A percentile compares a stretch with the other conserved stretches of the same genome.
phyloP scores from a whole-genome alignment of 1,284 basidiomycete genomes.

The Lentinula novae-zelandiae region DNA sequence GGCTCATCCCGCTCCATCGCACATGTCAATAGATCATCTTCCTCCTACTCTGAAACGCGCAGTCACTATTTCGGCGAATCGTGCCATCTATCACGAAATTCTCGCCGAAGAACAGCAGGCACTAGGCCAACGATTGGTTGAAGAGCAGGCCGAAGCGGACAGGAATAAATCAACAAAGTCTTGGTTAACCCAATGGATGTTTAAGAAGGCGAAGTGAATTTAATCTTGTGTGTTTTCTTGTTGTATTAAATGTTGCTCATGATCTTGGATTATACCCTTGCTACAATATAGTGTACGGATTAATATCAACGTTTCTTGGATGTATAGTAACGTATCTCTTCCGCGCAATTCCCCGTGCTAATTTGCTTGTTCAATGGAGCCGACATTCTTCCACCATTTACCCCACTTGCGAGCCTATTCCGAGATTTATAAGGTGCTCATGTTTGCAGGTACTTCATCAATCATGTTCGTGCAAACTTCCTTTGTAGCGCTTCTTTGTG shows the following conservation, averaged over 20 bases:
- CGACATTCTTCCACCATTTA: constrained; percentile 32
- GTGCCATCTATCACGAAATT: constrained; percentile 62
- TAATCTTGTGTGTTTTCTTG: constrained; percentile 12
- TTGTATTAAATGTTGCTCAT: constrained; percentile 27
- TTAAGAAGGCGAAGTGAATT: constrained; percentile 29
- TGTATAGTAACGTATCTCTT: background rate
- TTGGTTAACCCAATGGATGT: constrained; percentile 65
- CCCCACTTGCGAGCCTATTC: constrained; percentile 11
- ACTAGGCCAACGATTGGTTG: constrained; percentile 46
- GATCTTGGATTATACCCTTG: constrained; percentile 23
- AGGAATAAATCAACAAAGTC: constrained; percentile 40
- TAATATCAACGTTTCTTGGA: constrained; percentile 2
- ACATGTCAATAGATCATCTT: constrained; percentile 26
- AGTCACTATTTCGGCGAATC: constrained; percentile 45
- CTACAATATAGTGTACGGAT: constrained; percentile 14
- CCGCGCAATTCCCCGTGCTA: background rate
- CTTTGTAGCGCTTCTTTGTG: constrained; percentile 13
- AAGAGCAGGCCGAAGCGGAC: constrained; percentile 51
- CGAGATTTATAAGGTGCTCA: constrained; percentile 1
- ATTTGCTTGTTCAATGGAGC: constrained; percentile 26
- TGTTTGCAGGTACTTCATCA: background rate
- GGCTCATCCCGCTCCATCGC: constrained; percentile 33
- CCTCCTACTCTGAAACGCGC: constrained; percentile 25
- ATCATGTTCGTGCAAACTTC: background rate
- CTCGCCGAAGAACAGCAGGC: constrained; percentile 62